Evolutionary conservation across 179 eudicot genomes (phyloP), one percentile per base, ranked within the genome.

Genomic region (Patellifolia procumbens): DNA sequence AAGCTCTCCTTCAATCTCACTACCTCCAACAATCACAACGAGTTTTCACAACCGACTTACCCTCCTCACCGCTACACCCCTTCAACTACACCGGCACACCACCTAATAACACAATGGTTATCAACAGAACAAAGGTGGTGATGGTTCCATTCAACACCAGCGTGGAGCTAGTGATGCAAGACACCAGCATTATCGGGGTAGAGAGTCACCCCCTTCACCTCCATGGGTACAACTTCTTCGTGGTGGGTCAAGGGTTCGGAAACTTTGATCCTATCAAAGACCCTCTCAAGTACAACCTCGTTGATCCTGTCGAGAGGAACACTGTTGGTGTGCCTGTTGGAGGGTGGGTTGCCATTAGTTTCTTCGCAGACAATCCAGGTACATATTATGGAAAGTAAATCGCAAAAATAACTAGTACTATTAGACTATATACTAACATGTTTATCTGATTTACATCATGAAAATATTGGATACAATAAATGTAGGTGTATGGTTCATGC

Each of bases 221-320:
- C 0, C 87, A 85, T 61, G 87, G 87, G 17, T 85, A 39, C 76
- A 85, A 85, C 72, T 82, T 85, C 65, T 85, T 77, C n/a, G 87
- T 85, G 24, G 81, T 82, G 19, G 87, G 87, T n/a, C 85, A 82
- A 82, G 87, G 87, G 22, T 82, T 77, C 7, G 87, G 87, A 24
- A 85, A 82, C 68, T 85, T 64, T 26, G 32, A 81, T 63, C 72
- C 84, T 13, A 74, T 68, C 6, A 77, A 70, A 61, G 76, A 81
- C 76, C 81, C 76, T 0, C 72, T 73, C 26, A 81, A 74, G 66
- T 81, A 78, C 66, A 81, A 81, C 28, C 81, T 81, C 6, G 79
- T 81, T 7, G 84, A 81, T 37, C 84, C 84, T 5, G 84, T 81
- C 34, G 84, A 81, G 62, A 73, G 84, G 42, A 78, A 81, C 61